Conservation (phyloP, 768 basidiomycete species). For the Polyporus arcularius region DNA sequence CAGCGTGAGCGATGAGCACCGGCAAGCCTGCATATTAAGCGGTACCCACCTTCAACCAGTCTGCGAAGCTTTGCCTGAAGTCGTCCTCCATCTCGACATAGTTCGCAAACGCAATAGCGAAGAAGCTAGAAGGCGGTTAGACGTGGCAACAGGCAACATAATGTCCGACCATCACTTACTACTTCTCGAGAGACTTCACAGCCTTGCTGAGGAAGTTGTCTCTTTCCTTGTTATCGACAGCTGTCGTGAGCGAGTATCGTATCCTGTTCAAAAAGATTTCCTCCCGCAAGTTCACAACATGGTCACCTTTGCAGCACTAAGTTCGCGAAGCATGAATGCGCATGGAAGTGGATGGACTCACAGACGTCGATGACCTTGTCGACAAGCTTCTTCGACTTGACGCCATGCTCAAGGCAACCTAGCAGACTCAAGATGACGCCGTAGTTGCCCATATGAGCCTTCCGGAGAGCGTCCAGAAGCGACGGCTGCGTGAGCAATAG, state of each 20-base stretch:
- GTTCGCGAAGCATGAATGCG: background rate
- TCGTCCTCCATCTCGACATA: constrained; percentile 70
- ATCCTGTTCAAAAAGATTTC: constrained; percentile 82
- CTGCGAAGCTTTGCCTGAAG: constrained; percentile 70
- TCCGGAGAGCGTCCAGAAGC: constrained; percentile 83
- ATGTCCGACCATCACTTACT: constrained; percentile 50
- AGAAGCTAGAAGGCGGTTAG: constrained; percentile 59
- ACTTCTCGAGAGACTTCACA: constrained; percentile 81
- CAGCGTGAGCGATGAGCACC: background rate
- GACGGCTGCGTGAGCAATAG: constrained; percentile 79
- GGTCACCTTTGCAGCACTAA: constrained; percentile 62
- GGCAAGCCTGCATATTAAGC: background rate
- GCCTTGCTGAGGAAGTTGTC: constrained; percentile 65
- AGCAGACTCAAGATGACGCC: constrained; percentile 87
- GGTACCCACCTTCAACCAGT: constrained; percentile 78
- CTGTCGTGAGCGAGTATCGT: constrained; percentile 80
- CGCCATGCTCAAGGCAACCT: constrained; percentile 88
- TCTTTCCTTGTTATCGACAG: constrained; percentile 57
- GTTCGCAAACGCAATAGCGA: constrained; percentile 90
- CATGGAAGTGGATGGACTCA: constrained; percentile 26
- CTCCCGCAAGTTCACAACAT: constrained; percentile 90
- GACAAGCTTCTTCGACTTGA: constrained; percentile 83
- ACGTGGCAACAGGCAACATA: background rate
- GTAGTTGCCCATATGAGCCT: constrained; percentile 91
- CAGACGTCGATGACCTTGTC: constrained; percentile 87